Evolutionary conservation across 1,284 basidiomycete species (phyloP).

Genomic region (Fomitopsis palustris): DNA sequence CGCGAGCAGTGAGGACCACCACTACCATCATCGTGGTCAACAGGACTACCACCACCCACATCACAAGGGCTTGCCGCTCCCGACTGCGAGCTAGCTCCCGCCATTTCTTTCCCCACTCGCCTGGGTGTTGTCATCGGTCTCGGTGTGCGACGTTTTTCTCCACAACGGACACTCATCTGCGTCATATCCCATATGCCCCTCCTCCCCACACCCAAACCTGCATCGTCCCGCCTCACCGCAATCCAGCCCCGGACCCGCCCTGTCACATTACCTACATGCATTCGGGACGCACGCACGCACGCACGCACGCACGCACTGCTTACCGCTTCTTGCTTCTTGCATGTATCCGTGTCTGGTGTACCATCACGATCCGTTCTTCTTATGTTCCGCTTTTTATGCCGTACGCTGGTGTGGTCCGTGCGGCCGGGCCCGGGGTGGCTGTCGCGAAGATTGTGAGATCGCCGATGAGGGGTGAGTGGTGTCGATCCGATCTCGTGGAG

Average conservation of each 20-base stretch:
- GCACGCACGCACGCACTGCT: neutral
- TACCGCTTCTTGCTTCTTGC: constrained; percentile 2
- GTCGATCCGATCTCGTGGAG: too few relatives aligned
- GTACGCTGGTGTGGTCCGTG: too few relatives aligned
- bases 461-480: neutral
- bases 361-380: neutral
- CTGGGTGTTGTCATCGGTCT: too few relatives aligned
- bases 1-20: neutral
- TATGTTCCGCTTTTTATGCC: neutral
- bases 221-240: neutral
- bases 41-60: neutral
- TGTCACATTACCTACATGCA: neutral
- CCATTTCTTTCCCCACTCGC: neutral
- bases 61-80: neutral
- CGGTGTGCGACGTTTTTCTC: too few relatives aligned
- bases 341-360: neutral
- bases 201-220: neutral
- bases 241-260: neutral
- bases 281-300: neutral
- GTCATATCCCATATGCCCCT: too few relatives aligned
- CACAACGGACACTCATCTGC: neutral
- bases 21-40: too few relatives aligned
- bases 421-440: too few relatives aligned
- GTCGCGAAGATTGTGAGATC: too few relatives aligned
- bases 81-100: neutral